Percentiles rank a stretch among this genome's conserved stretches.
Conservation (phyloP, 176 grass and related monocot species). For the Oryza officinalis region DNA sequence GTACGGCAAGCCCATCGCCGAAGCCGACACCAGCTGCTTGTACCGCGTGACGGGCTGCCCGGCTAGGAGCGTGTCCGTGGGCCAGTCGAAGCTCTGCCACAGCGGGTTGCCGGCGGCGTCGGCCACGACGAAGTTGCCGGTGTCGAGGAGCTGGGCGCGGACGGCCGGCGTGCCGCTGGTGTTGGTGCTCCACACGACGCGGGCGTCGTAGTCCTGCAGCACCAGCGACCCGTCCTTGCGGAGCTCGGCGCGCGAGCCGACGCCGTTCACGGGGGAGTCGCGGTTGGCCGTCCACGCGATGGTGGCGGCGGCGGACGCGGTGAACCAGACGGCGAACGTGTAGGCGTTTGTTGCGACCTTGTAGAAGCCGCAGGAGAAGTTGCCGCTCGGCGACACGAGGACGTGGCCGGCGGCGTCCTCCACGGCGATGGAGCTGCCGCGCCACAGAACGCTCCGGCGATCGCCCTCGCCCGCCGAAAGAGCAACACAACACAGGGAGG, state of each 20-base stretch:
- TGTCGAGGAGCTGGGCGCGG: conserved; percentile 48
- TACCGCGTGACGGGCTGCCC: conserved; percentile 59
- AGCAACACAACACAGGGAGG: not conserved
- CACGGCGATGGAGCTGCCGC: conserved; percentile 31
- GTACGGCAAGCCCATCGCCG: conserved; percentile 37
- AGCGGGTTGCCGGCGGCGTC: conserved; percentile 18
- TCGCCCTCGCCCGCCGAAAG: not conserved
- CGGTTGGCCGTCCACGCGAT: conserved; percentile 62
- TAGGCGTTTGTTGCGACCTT: conserved; percentile 57
- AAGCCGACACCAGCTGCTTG: conserved; percentile 51
- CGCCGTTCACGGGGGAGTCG: conserved; percentile 64
- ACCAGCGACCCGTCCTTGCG: conserved; percentile 23
- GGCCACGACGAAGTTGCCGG: conserved; percentile 59
- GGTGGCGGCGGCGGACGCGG: conserved; percentile 36
- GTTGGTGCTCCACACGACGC: conserved; percentile 57
- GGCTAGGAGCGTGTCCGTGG: conserved; percentile 68
- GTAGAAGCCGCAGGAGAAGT: conserved; percentile 67
- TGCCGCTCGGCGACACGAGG: conserved; percentile 48
- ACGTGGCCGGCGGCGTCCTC: conserved; percentile 11
- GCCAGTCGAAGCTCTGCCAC: conserved; percentile 82
- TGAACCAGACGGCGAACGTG: conserved; percentile 63
- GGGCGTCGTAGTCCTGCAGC: conserved; percentile 55
- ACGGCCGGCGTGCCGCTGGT: conserved; percentile 26
- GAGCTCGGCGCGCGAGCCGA: conserved; percentile 41
- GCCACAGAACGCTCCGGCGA: conserved; percentile 31